A percentile compares a stretch with the other conserved stretches of the same genome.
These are phyloP conservation scores for Fusarium udum DNA, from an alignment of 2,329 filamentous ascomycete species.

Conservation along the genomic window DNA sequence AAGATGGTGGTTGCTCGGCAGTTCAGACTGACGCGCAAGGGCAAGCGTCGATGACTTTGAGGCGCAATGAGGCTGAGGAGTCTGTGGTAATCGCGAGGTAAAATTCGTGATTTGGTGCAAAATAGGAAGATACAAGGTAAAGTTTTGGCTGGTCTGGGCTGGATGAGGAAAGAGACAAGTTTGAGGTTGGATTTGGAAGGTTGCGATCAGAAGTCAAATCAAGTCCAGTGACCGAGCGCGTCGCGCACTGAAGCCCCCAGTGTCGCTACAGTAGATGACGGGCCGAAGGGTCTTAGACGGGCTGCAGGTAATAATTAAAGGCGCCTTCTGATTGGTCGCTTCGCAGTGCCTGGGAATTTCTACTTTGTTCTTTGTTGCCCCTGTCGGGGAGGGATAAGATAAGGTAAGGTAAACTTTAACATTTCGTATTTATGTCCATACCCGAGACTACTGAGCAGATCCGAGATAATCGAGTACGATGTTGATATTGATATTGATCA, in stretches of 20 bases:
- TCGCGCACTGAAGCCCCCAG: slow-evolving; percentile 21
- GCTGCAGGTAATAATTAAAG: slow-evolving; percentile 22
- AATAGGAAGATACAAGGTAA: not conserved
- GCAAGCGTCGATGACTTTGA: not conserved
- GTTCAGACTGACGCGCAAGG: slow-evolving; percentile 15
- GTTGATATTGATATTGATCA: not conserved
- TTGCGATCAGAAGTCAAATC: slow-evolving; percentile 27
- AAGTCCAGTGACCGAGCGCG: slow-evolving; percentile 13
- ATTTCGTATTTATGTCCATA: not conserved
- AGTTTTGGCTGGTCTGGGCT: not conserved
- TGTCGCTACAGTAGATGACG: slow-evolving; percentile 5
- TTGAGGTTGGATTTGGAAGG: not conserved
- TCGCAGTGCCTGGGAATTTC: not conserved
- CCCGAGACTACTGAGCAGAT: not conserved
- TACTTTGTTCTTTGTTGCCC: not conserved
- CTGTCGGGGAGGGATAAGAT: slow-evolving; percentile 3
- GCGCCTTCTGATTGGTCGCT: slow-evolving; percentile 17
- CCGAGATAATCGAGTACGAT: not conserved
- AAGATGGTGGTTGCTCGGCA: not conserved
- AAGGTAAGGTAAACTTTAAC: not conserved
- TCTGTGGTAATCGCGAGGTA: not conserved
- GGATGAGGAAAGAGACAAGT: slow-evolving; percentile 12
- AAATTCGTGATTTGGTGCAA: not conserved
- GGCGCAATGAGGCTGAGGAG: not conserved
- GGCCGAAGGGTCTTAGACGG: slow-evolving; percentile 19